These are phyloP conservation scores for Coleophoma cylindrospora DNA, from an alignment of 2,329 filamentous ascomycete species.

Conservation along the genomic window DNA sequence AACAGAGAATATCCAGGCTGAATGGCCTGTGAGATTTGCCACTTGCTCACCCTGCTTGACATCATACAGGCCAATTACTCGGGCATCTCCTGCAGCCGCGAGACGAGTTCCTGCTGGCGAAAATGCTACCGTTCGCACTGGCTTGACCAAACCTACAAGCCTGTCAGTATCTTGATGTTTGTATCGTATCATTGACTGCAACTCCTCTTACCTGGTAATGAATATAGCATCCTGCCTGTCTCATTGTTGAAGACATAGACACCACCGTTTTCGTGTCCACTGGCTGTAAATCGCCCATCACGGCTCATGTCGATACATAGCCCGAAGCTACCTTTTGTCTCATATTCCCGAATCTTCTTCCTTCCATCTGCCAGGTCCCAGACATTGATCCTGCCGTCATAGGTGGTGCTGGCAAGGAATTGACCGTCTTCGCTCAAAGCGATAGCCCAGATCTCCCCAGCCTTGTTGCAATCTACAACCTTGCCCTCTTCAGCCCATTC, in stretches of 20 bases:
- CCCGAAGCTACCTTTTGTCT: constrained; percentile 90
- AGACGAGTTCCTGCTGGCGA: constrained; percentile 80
- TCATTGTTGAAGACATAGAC: constrained; percentile 96
- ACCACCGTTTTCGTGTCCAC: constrained; percentile 85
- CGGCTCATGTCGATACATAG: constrained; percentile 76
- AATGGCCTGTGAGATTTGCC: constrained; percentile 73
- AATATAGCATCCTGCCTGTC: constrained; percentile 78
- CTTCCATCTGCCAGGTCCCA: constrained; percentile 63
- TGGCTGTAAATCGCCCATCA: constrained; percentile 83
- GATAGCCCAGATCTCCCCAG: constrained; percentile 80
- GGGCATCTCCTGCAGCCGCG: constrained; percentile 84
- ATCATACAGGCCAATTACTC: constrained; percentile 87
- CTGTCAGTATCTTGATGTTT: constrained; percentile 14
- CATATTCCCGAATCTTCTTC: constrained; percentile 73
- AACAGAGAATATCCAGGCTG: constrained; percentile 83
- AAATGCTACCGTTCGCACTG: constrained; percentile 81
- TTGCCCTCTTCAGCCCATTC: constrained; percentile 47
- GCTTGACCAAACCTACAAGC: constrained; percentile 69
- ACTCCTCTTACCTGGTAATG: constrained; percentile 61
- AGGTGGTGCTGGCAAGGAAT: constrained; percentile 81
- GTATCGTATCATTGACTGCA: background rate
- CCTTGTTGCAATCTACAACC: constrained; percentile 47
- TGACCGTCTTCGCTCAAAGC: constrained; percentile 79
- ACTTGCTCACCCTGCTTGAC: constrained; percentile 90
- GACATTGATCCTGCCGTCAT: constrained; percentile 83